phyloP scores from a whole-genome alignment of 768 basidiomycete species.

The Paxillus involutus region DNA sequence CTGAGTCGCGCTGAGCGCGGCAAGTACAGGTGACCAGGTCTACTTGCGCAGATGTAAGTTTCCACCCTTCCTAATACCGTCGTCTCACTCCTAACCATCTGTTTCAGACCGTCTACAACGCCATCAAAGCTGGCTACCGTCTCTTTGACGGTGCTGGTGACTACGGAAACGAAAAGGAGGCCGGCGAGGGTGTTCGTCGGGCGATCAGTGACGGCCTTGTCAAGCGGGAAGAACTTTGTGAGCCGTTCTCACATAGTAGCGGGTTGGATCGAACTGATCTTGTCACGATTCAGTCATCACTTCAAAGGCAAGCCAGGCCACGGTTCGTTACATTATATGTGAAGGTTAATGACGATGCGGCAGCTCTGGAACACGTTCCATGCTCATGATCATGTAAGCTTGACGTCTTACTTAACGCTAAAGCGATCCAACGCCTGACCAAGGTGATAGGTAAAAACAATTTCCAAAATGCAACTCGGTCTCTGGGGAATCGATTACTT shows the following conservation, averaged over 20 bases:
- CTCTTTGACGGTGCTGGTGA: slow-evolving; percentile 85
- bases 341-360: slow-evolving; percentile 6
- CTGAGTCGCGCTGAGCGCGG: background rate
- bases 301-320: slow-evolving; percentile 56
- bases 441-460: slow-evolving; percentile 47
- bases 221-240: slow-evolving; percentile 85
- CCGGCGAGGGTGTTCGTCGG: slow-evolving; percentile 72
- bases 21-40: slow-evolving; percentile 51
- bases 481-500: slow-evolving; percentile 88
- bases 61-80: background rate
- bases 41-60: slow-evolving; percentile 57
- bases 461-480: slow-evolving; percentile 62
- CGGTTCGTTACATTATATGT: background rate
- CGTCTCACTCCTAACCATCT: slow-evolving; percentile 1
- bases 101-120: slow-evolving; percentile 72
- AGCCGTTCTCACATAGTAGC: slow-evolving; percentile 27
- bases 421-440: background rate
- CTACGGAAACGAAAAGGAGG: slow-evolving; percentile 89
- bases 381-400: slow-evolving; percentile 66
- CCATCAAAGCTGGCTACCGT: slow-evolving; percentile 84
- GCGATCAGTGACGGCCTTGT: slow-evolving; percentile 83
- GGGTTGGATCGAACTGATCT: slow-evolving; percentile 1
- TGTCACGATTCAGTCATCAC: slow-evolving; percentile 59
- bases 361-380: slow-evolving; percentile 92
- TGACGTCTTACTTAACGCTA: background rate